Evolutionary conservation across 192 early-diverging fungal genomes (phyloP).

Genomic region (Diversispora eburnea): DNA sequence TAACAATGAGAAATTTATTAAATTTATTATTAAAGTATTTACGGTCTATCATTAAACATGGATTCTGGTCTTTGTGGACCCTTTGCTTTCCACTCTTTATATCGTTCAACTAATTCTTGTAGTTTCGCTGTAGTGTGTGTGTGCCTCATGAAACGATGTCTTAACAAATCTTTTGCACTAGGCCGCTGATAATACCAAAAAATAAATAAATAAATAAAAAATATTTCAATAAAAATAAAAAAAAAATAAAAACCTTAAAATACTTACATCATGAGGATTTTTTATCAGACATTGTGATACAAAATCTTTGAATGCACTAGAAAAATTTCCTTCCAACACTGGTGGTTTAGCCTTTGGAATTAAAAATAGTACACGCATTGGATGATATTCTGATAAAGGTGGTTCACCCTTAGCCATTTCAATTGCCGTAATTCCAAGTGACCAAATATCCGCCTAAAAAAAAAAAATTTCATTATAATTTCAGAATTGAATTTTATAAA

Average conservation of each 20-base stretch:
- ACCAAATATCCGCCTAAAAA: slow-evolving; percentile 92
- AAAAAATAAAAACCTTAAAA: neutral
- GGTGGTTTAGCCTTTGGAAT: slow-evolving; percentile 93
- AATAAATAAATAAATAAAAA: slow-evolving; percentile 1
- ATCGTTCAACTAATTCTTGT: slow-evolving; percentile 79
- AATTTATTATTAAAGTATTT: neutral
- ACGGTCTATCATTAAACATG: slow-evolving; percentile 11
- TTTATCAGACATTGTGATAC: slow-evolving; percentile 83
- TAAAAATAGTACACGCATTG: slow-evolving; percentile 90
- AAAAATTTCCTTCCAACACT: slow-evolving; percentile 71
- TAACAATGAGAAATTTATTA: neutral
- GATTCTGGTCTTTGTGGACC: slow-evolving; percentile 39
- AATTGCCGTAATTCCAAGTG: slow-evolving; percentile 93
- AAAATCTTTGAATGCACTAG: slow-evolving; percentile 88
- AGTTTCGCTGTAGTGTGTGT: slow-evolving; percentile 78
- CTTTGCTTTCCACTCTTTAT: slow-evolving; percentile 70
- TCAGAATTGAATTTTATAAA: neutral
- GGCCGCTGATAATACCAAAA: slow-evolving; percentile 66
- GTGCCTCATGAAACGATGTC: slow-evolving; percentile 84
- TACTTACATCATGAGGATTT: slow-evolving; percentile 68
- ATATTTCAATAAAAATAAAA: neutral
- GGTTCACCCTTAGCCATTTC: slow-evolving; percentile 92
- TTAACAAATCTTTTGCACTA: slow-evolving; percentile 82
- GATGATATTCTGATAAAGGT: slow-evolving; percentile 92
- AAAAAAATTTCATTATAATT: neutral